Conservation (phyloP, 805 yeast genomes). For the Blastobotrys chiropterorum region DNA sequence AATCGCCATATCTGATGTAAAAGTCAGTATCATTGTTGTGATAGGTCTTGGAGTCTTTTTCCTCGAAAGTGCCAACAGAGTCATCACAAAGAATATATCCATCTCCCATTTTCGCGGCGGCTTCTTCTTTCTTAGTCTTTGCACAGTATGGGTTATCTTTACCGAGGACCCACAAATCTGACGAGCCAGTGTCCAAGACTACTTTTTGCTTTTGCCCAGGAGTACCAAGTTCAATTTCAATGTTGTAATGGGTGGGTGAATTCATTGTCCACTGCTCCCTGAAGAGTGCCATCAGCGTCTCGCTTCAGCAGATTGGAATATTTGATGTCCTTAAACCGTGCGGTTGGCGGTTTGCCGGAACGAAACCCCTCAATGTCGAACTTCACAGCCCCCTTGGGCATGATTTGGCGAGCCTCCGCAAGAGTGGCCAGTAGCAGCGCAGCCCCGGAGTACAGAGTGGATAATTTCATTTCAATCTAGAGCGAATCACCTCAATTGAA, state of each 20-base stretch:
- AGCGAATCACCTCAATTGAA: too few species aligned
- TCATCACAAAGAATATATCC: conserved; percentile 18
- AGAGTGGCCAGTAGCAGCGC: background rate
- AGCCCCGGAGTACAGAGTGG: background rate
- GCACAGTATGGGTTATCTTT: conserved; percentile 41
- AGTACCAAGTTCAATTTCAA: conserved; percentile 46
- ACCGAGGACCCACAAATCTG: conserved; percentile 62
- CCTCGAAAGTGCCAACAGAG: conserved; percentile 27
- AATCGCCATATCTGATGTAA: conserved; percentile 36
- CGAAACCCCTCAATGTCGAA: background rate
- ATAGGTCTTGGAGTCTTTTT: conserved; percentile 28
- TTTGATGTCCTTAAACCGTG: background rate
- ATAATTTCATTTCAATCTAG: background rate
- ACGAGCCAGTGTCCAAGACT: conserved; percentile 68
- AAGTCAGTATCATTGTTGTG: conserved; percentile 19
- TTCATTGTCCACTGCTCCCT: conserved; percentile 21
- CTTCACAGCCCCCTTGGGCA: background rate
- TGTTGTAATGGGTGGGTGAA: conserved; percentile 26
- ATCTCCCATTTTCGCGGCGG: background rate
- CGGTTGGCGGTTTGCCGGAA: background rate
- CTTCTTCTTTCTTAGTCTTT: conserved; percentile 24
- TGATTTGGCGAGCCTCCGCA: background rate
- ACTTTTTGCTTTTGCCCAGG: conserved; percentile 47
- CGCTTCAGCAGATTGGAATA: conserved; percentile 2
- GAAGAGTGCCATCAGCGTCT: conserved; percentile 8